A percentile compares a stretch with the other conserved stretches of the same genome.
Conservation (phyloP, 1,139 yeast species). For the Candida pseudocylindracea region DNA sequence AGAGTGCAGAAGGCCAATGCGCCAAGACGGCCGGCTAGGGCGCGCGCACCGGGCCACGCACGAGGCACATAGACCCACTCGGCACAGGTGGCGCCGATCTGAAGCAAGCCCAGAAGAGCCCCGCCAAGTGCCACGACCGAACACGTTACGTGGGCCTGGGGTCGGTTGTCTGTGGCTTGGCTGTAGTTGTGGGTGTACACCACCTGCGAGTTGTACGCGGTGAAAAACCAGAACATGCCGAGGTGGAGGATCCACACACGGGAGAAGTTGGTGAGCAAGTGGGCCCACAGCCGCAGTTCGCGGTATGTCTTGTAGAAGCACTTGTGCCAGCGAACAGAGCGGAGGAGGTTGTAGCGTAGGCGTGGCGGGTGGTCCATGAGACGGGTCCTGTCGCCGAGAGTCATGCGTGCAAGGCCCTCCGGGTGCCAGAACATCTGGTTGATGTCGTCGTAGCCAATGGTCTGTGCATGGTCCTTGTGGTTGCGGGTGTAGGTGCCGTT, state of each 20-base stretch:
- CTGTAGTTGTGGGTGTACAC: not conserved
- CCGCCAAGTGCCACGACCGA: conserved; percentile 59
- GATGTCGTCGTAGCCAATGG: not conserved
- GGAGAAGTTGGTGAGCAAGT: not conserved
- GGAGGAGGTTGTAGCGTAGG: not conserved
- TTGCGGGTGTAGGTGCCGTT: not conserved
- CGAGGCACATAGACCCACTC: conserved; percentile 47
- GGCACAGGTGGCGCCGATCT: conserved; percentile 35
- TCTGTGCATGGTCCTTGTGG: not conserved
- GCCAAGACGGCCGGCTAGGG: conserved; percentile 18
- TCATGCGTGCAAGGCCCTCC: not conserved
- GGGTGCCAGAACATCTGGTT: not conserved
- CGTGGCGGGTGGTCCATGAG: not conserved
- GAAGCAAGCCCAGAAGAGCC: conserved; percentile 37
- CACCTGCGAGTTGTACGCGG: not conserved
- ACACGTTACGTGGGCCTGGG: conserved; percentile 37
- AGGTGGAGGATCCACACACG: not conserved
- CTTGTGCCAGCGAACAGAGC: not conserved
- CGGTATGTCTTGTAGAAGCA: not conserved
- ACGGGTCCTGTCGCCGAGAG: not conserved
- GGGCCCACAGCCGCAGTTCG: not conserved
- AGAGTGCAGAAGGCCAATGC: conserved; percentile 18
- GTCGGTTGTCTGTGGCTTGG: conserved; percentile 23
- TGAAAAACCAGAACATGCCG: not conserved
- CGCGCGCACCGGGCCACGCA: conserved; percentile 43